Base-by-base conservation (phyloP, 257 asterid species). In the Henckelia pumila region DNA sequence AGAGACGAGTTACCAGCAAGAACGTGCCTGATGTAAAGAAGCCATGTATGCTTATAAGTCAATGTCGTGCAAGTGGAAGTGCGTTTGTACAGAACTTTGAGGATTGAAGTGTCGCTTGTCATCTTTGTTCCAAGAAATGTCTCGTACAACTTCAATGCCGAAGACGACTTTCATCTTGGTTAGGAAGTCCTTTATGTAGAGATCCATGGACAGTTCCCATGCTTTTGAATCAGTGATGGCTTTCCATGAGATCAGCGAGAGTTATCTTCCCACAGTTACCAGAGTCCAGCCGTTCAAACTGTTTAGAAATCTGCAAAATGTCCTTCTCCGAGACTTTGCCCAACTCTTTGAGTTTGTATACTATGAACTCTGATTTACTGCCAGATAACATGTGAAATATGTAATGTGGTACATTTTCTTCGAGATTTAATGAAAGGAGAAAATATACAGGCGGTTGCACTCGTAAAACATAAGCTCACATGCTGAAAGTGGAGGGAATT, bases 291-390 rank as follows among this genome's bases (percentile, higher is more conserved):
- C 70, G 73, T 73, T 77, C 64, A 73, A 84, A 84, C 74, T 78
- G 87, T 65, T 81, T 74, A 19, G 84, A 81, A 61, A 81, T 79
- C 77, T 84, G 87, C 77, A 37, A 24, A 7, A 81, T 66, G 70
- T 84, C 89, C 58, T 81, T 84, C 67, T 81, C 87, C 29, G 72
- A 73, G 6, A 84, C 78, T 82, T 81, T 84, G 21, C 85, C 83
- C 87, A 81, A 81, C 79, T 79, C 82, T 72, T 84, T 81, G 8
- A 79, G 78, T 80, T 81, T 84, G 85, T 79, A 80, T 50, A 81
- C 72, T 21, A 84, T 60, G 49, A 79, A 84, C 24, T 84, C 85
- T 8, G 89, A 84, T 74, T 84, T 82, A 64, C 84, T 84, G 86
- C 24, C 53, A 44, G 19, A 44, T 40, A 20, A 25, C 32, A 61